Percentiles rank a stretch among this genome's conserved stretches.
These are phyloP conservation scores for Croton setiger DNA, from an alignment of 441 rosid species.

Conservation along the genomic window DNA sequence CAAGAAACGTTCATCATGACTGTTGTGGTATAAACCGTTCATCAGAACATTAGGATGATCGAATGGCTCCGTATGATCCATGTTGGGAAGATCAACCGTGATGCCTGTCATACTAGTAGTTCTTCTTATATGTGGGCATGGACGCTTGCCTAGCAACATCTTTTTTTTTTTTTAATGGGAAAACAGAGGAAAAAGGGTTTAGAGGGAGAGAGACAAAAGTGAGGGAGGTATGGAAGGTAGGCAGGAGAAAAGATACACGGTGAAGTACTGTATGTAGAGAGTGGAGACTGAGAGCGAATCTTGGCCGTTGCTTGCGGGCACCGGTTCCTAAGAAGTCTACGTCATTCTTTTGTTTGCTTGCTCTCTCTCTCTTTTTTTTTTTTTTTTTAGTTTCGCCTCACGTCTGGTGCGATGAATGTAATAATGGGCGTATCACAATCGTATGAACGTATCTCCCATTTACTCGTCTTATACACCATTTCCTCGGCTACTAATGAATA, in stretches of 20 bases:
- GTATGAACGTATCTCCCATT: no score
- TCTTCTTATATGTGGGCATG: slow-evolving; percentile 59
- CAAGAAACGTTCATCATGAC: slow-evolving; percentile 32
- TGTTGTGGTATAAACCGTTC: not conserved
- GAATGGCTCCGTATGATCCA: slow-evolving; percentile 29
- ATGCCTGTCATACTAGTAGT: slow-evolving; percentile 72
- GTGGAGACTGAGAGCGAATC: slow-evolving; percentile 36
- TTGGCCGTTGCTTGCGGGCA: slow-evolving; percentile 57
- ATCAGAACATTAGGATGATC: not conserved
- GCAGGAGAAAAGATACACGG: slow-evolving; percentile 7
- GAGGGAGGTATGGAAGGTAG: not conserved
- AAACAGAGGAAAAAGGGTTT: no score
- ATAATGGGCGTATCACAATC: no score
- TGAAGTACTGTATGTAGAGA: not conserved
- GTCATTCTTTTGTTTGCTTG: slow-evolving; percentile 20
- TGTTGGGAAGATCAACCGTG: slow-evolving; percentile 36
- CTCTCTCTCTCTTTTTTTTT: not conserved
- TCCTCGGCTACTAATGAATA: no score
- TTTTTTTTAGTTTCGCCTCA: no score
- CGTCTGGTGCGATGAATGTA: no score
- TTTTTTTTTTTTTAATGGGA: not conserved
- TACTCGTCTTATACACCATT: no score
- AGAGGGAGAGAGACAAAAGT: not conserved
- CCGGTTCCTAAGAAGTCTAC: slow-evolving; percentile 33
- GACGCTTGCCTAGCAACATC: slow-evolving; percentile 71